Evolutionary conservation across 306 rosid species (phyloP).

Genomic region (Notholithocarpus densiflorus): DNA sequence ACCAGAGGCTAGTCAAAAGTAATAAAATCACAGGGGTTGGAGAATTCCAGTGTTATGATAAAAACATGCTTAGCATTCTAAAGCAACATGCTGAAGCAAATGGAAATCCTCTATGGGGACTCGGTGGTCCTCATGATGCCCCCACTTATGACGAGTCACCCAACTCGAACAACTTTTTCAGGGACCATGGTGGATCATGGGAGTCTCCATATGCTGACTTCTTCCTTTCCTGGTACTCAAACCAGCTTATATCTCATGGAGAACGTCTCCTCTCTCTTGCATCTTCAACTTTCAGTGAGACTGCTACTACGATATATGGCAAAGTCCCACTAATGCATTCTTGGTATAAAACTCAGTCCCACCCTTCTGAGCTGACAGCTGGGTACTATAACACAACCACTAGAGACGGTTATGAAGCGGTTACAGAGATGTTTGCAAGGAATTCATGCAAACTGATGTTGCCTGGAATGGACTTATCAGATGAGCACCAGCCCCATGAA

Average conservation of each 20-base stretch:
- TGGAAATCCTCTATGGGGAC: constrained; percentile 89
- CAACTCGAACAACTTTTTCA: constrained; percentile 50
- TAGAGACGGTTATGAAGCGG: constrained; percentile 61
- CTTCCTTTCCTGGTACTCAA: constrained; percentile 95
- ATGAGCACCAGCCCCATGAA: constrained; percentile 49
- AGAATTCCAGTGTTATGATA: constrained; percentile 90
- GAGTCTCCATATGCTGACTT: constrained; percentile 75
- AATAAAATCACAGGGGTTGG: constrained; percentile 50
- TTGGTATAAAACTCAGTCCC: constrained; percentile 76
- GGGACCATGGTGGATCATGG: constrained; percentile 74
- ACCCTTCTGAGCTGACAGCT: constrained; percentile 75
- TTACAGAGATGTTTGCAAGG: constrained; percentile 60
- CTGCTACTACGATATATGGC: constrained; percentile 44
- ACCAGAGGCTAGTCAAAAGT: constrained; percentile 26
- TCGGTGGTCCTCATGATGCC: constrained; percentile 92
- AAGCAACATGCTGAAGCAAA: constrained; percentile 68
- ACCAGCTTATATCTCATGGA: constrained; percentile 71
- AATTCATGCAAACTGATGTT: constrained; percentile 74
- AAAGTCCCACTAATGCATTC: constrained; percentile 70
- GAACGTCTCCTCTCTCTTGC: constrained; percentile 64
- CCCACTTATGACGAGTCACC: constrained; percentile 60
- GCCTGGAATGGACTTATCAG: constrained; percentile 87
- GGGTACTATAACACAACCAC: constrained; percentile 73
- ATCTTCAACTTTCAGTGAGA: constrained; percentile 46
- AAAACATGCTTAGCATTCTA: constrained; percentile 68